These are phyloP conservation scores for Amanita pseudoporphyria DNA, from an alignment of 768 basidiomycete genomes.

Conservation along the genomic window DNA sequence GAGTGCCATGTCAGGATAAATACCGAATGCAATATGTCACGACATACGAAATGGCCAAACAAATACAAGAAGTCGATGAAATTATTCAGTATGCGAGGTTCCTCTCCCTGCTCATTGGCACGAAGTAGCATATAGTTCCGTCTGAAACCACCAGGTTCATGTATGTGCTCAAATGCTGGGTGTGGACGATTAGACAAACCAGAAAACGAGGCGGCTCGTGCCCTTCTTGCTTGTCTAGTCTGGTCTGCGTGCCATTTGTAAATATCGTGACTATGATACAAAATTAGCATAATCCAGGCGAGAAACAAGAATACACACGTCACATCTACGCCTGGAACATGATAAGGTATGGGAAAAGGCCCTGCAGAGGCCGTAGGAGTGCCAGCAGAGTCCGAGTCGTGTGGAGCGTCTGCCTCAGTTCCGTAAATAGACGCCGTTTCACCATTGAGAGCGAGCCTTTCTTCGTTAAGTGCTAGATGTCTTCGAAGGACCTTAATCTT, in stretches of 20 bases:
- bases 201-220: conserved; percentile 64
- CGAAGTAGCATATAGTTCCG: conserved; percentile 76
- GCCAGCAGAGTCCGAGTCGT: conserved; percentile 14
- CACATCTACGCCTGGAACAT: conserved; percentile 82
- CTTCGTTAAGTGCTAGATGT: conserved; percentile 72
- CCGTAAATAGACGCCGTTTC: conserved; percentile 18
- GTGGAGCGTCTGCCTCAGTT: conserved; percentile 21
- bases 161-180: conserved; percentile 86
- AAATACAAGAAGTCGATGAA: conserved; percentile 93
- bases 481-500: conserved; percentile 73
- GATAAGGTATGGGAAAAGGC: conserved; percentile 80
- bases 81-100: conserved; percentile 66
- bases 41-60: conserved; percentile 84
- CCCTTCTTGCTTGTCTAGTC: conserved; percentile 46
- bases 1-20: conserved; percentile 6
- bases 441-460: conserved; percentile 51
- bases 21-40: conserved; percentile 21
- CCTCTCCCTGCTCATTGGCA: conserved; percentile 55
- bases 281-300: conserved; percentile 8
- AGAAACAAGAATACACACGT: conserved; percentile 52
- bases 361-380: conserved; percentile 30
- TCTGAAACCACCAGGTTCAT: conserved; percentile 91
- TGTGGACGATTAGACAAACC: conserved; percentile 45
- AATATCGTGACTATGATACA: conserved; percentile 59
- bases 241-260: conserved; percentile 92